phyloP scores from a whole-genome alignment of 495 filamentous ascomycete genomes.

The Penicillium egyptiacum region DNA sequence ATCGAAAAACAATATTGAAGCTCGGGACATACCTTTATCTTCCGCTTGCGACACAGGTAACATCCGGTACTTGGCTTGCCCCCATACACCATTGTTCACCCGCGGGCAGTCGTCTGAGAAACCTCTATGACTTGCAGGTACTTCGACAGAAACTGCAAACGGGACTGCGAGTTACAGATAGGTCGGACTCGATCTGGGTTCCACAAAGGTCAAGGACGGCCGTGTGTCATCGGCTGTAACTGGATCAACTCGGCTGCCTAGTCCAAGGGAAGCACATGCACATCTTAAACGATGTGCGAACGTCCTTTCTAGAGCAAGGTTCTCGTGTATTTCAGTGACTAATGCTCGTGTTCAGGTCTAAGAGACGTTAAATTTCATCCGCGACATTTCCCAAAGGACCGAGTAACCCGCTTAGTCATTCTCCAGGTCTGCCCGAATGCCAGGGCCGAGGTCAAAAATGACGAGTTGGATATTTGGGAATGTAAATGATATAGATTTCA shows the following conservation, averaged over 20 bases:
- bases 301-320: not conserved
- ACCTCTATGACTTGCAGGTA: constrained; percentile 2
- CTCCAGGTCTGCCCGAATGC: too few species aligned
- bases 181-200: constrained; percentile 15
- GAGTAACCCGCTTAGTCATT: constrained; percentile 4
- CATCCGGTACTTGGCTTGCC: constrained; percentile 50
- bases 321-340: not conserved
- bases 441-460: not conserved
- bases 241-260: constrained; percentile 26
- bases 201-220: constrained; percentile 13
- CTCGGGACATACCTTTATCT: constrained; percentile 45
- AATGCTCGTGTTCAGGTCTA: not conserved
- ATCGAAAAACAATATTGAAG: constrained; percentile 7
- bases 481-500: not conserved
- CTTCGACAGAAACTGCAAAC: constrained; percentile 3
- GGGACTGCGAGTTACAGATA: constrained; percentile 3
- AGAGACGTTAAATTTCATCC: not conserved
- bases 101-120: not conserved
- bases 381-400: not conserved
- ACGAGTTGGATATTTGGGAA: not conserved
- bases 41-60: constrained; percentile 48
- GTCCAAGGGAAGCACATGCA: constrained; percentile 13
- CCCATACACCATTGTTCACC: constrained; percentile 45
- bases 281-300: constrained; percentile 11
- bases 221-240: constrained; percentile 14